Evolutionary conservation across 129 eudicot species (phyloP).

Genomic region (Chrysanthemum seticuspe): DNA sequence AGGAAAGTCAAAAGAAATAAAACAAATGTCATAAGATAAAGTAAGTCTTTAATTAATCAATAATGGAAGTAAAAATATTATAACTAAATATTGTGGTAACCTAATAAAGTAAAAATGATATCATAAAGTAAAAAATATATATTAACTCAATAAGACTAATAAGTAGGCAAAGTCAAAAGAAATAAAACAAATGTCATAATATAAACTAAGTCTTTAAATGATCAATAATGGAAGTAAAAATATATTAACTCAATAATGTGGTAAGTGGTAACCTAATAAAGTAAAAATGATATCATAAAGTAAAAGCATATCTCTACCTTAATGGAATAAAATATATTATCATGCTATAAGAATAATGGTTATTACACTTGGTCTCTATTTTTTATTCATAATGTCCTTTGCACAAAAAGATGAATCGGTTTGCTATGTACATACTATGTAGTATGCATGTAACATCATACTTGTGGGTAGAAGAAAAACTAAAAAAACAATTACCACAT

Average conservation of each 20-base stretch:
- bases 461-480: too few species aligned
- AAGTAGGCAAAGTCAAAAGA: not conserved
- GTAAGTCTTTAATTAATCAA: conserved; percentile 6
- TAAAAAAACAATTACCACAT: too few species aligned
- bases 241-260: not conserved
- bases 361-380: too few species aligned
- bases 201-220: conserved; percentile 1
- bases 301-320: not conserved
- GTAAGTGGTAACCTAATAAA: conserved; percentile 3
- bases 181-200: not conserved
- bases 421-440: too few species aligned
- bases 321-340: not conserved
- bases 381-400: too few species aligned
- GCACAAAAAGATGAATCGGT: too few species aligned
- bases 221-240: conserved; percentile 1
- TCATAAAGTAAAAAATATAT: not conserved
- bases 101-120: not conserved
- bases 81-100: not conserved
- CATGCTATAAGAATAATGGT: too few species aligned
- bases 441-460: too few species aligned
- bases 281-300: not conserved
- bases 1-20: conserved; percentile 3
- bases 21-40: not conserved
- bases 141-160: not conserved
- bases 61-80: not conserved